phyloP scores from a whole-genome alignment of 495 filamentous ascomycete species.

The Penicillium pulvis region DNA sequence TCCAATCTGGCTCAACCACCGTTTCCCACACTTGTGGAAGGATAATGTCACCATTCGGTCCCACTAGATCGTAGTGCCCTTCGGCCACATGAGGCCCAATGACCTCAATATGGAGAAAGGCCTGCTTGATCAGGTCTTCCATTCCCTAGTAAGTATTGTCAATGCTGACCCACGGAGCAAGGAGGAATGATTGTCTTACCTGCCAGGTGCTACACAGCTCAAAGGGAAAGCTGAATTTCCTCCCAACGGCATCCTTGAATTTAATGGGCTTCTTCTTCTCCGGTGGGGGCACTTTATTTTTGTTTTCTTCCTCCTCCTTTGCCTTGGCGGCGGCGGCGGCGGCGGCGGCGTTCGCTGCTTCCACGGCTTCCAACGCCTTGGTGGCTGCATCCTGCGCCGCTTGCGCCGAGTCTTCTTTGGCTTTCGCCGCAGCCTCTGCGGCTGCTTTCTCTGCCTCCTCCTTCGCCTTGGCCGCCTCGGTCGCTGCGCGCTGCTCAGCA shows the following conservation, averaged over 20 bases:
- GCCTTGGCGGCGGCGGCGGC: slow-evolving; percentile 17
- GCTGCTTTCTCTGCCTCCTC: slow-evolving; percentile 23
- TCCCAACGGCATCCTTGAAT: slow-evolving; percentile 83
- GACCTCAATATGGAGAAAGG: slow-evolving; percentile 81
- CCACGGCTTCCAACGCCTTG: not conserved
- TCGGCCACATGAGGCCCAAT: slow-evolving; percentile 81
- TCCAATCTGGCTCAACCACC: slow-evolving; percentile 83
- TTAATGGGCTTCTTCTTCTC: slow-evolving; percentile 69
- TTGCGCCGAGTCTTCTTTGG: slow-evolving; percentile 20
- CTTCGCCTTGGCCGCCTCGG: slow-evolving; percentile 26
- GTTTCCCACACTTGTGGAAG: slow-evolving; percentile 86
- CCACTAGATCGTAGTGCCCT: slow-evolving; percentile 82
- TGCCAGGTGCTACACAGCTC: slow-evolving; percentile 78
- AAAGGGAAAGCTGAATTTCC: slow-evolving; percentile 85
- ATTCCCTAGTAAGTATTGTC: slow-evolving; percentile 58
- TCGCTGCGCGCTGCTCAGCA: slow-evolving; percentile 27
- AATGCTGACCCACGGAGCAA: not conserved
- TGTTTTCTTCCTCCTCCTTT: slow-evolving; percentile 17
- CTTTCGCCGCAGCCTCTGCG: slow-evolving; percentile 27
- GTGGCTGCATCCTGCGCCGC: slow-evolving; percentile 44
- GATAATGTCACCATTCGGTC: slow-evolving; percentile 84
- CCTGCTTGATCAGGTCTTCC: slow-evolving; percentile 84
- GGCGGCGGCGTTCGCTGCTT: slow-evolving; percentile 17
- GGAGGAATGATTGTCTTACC: slow-evolving; percentile 52
- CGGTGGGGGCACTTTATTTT: slow-evolving; percentile 26